A percentile compares a stretch with the other conserved stretches of the same genome.
Evolutionary conservation across 2,329 filamentous ascomycete genomes (phyloP).

Genomic region (Paramyrothecium roridum): DNA sequence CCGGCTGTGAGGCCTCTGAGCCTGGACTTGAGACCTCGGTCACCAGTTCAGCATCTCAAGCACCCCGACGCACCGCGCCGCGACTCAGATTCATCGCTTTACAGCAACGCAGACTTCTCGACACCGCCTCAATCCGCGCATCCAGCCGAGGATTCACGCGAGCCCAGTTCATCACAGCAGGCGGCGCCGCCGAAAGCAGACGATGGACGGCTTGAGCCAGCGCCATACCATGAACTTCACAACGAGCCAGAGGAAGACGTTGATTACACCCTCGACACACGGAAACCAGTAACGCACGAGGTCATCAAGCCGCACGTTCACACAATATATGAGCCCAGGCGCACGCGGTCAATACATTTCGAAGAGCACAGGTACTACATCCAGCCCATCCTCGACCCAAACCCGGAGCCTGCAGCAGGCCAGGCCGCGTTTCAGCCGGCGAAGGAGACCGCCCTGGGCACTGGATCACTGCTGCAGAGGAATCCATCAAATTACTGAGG

Average conservation of each 20-base stretch:
- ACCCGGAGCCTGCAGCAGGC: background rate
- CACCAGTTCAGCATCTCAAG: background rate
- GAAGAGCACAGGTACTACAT: conserved; percentile 16
- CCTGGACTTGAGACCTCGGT: background rate
- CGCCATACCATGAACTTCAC: background rate
- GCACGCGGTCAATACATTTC: conserved; percentile 17
- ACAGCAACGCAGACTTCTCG: background rate
- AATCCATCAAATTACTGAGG: no score
- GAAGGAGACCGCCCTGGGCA: background rate
- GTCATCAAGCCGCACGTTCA: conserved; percentile 14
- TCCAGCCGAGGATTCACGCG: background rate
- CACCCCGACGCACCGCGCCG: background rate
- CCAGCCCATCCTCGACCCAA: conserved; percentile 19
- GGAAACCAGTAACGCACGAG: conserved; percentile 13
- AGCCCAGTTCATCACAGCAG: background rate
- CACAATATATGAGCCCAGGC: conserved; percentile 13
- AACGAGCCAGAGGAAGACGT: conserved; percentile 9
- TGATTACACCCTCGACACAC: conserved; percentile 14
- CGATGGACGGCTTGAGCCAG: background rate
- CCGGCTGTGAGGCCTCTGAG: background rate
- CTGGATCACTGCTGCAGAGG: background rate
- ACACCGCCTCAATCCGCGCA: background rate
- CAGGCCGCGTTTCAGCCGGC: background rate
- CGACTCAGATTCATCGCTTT: background rate
- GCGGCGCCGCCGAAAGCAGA: background rate